Conservation (phyloP, 257 asterid species). For the Solanum rostratum region DNA sequence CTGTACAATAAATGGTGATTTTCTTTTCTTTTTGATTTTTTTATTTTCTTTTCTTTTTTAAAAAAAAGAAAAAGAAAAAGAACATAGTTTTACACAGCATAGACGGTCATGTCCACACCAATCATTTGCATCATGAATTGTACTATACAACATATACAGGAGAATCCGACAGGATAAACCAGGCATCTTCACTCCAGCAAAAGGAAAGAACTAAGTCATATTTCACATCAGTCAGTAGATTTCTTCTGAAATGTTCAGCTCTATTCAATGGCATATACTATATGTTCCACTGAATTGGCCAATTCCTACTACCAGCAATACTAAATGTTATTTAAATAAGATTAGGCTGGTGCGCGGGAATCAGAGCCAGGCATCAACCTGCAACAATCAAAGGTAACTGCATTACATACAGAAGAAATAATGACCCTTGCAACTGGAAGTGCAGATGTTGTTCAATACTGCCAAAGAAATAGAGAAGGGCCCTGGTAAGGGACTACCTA, state of each 20-base stretch:
- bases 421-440: not conserved
- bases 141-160: conserved; percentile 29
- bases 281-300: not conserved
- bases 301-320: not conserved
- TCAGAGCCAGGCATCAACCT: conserved; percentile 9
- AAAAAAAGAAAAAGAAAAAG: not conserved
- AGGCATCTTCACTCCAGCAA: conserved; percentile 8
- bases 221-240: conserved; percentile 20
- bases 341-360: not conserved
- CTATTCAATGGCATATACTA: not conserved
- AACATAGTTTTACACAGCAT: conserved; percentile 2
- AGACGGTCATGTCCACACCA: conserved; percentile 14
- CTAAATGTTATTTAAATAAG: not conserved
- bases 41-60: not conserved
- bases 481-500: not conserved
- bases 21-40: not conserved
- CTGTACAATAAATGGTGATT: not conserved
- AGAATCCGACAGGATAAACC: conserved; percentile 9
- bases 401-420: not conserved
- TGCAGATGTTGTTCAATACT: not conserved
- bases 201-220: conserved; percentile 7
- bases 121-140: conserved; percentile 14
- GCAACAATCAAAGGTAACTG: not conserved
- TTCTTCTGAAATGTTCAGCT: conserved; percentile 2
- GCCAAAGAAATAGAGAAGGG: not conserved